Percentiles rank a stretch among this genome's conserved stretches.
phyloP scores from a whole-genome alignment of 176 grass and related monocot genomes.

The Paspalum notatum region DNA sequence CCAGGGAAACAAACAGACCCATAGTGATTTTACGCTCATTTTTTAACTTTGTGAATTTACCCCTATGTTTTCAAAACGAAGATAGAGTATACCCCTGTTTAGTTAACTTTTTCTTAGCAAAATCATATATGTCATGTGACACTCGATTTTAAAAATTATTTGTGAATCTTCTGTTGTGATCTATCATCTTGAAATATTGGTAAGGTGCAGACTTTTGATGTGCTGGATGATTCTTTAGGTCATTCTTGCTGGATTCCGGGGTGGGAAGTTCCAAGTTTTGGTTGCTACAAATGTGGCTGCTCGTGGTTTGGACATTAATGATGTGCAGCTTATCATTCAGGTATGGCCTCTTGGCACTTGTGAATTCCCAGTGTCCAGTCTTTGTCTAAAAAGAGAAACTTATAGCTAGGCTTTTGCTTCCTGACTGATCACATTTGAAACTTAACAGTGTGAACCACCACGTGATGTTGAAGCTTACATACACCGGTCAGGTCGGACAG shows the following conservation, averaged over 20 bases:
- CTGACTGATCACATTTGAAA: conserved; percentile 23
- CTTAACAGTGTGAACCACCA: conserved; percentile 89
- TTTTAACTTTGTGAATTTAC: too few relatives aligned
- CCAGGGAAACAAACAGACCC: too few relatives aligned
- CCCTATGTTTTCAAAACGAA: too few relatives aligned
- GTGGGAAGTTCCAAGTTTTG: conserved; percentile 82
- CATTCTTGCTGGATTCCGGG: conserved; percentile 91
- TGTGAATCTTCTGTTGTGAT: neutral
- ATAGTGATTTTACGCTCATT: too few relatives aligned
- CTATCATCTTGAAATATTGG: neutral
- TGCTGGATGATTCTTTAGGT: conserved; percentile 56
- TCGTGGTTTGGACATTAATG: conserved; percentile 89
- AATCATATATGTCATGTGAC: too few relatives aligned
- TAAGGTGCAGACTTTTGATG: conserved; percentile 4
- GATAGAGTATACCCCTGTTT: too few relatives aligned
- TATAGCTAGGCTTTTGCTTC: conserved; percentile 7
- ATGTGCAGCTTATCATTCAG: conserved; percentile 99
- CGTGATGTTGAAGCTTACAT: conserved; percentile 99
- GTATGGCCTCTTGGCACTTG: conserved; percentile 37
- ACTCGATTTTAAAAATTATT: neutral
- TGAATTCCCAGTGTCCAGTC: neutral
- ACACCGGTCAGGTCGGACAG: conserved; percentile 92
- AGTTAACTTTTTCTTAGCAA: too few relatives aligned
- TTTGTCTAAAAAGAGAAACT: neutral
- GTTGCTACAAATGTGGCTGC: conserved; percentile 99